Evolutionary conservation across 2,329 filamentous ascomycete species (phyloP).

Genomic region (Amesomyces nigricolor): DNA sequence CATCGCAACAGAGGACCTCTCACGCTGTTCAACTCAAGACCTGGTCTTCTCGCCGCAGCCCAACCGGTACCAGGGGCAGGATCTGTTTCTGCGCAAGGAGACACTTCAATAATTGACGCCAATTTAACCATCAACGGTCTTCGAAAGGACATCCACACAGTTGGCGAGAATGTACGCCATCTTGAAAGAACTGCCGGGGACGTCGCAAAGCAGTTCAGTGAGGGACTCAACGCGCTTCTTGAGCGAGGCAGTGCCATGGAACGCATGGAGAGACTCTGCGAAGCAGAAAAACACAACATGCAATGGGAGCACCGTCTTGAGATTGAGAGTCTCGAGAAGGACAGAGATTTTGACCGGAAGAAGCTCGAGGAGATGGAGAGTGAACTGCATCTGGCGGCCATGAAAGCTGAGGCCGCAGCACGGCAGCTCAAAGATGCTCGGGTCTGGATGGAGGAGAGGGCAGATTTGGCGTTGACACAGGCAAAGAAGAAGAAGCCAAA

Average conservation of each 20-base stretch:
- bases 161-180: not conserved
- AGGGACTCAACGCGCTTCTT: not conserved
- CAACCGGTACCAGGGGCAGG: not conserved
- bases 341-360: not conserved
- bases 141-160: not conserved
- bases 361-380: not conserved
- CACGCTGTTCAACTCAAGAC: not conserved
- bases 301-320: not conserved
- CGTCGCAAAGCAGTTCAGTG: not conserved
- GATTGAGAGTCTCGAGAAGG: not conserved
- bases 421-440: not conserved
- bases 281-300: not conserved
- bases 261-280: not conserved
- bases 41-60: not conserved
- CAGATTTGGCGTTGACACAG: not conserved
- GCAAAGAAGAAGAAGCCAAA: not conserved
- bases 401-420: not conserved
- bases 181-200: not conserved
- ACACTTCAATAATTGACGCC: not conserved
- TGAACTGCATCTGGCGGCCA: not conserved
- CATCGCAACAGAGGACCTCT: not conserved
- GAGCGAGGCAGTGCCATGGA: not conserved
- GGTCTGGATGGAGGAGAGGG: not conserved
- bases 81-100: not conserved
- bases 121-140: not conserved